Percentiles rank a stretch among this genome's conserved stretches.
Conservation (phyloP, 495 filamentous ascomycete genomes). For the Penicillium tannophilum region DNA sequence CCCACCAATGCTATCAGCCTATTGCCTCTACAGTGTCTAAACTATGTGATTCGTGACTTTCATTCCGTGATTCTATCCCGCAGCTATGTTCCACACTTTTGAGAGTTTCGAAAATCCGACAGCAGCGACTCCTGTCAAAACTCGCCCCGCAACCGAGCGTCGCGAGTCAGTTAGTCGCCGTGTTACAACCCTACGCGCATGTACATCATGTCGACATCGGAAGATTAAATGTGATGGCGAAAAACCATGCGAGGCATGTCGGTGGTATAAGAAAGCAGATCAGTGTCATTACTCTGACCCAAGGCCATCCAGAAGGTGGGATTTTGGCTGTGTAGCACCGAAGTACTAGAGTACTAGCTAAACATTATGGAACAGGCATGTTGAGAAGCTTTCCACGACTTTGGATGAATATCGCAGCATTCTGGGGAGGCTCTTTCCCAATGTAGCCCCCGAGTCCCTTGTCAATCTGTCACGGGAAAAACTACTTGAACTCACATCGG, state of each 20-base stretch:
- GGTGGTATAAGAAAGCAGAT: slow-evolving; percentile 50
- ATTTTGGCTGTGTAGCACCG: not conserved
- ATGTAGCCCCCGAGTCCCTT: slow-evolving; percentile 40
- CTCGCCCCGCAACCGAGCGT: slow-evolving; percentile 32
- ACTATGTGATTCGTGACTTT: slow-evolving; percentile 21
- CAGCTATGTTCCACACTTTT: slow-evolving; percentile 47
- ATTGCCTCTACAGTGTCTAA: not conserved
- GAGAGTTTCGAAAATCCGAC: slow-evolving; percentile 43
- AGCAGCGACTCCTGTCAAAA: slow-evolving; percentile 28
- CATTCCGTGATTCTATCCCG: slow-evolving; percentile 9
- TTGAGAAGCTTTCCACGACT: slow-evolving; percentile 45
- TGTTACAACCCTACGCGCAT: slow-evolving; percentile 45
- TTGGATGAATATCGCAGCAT: slow-evolving; percentile 42
- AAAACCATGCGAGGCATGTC: slow-evolving; percentile 49
- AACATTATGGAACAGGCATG: slow-evolving; percentile 32
- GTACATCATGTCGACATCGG: slow-evolving; percentile 49
- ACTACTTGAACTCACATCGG: slow-evolving; percentile 45
- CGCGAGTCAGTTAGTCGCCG: slow-evolving; percentile 42
- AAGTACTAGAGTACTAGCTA: not conserved
- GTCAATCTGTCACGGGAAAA: slow-evolving; percentile 50
- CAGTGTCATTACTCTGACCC: slow-evolving; percentile 48
- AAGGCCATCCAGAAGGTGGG: slow-evolving; percentile 42
- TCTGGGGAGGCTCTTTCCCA: slow-evolving; percentile 42
- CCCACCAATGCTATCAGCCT: not conserved
- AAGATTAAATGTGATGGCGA: slow-evolving; percentile 54